These are phyloP conservation scores for Aspergillus glaucus DNA, from an alignment of 2,329 filamentous ascomycete genomes.

Conservation along the genomic window DNA sequence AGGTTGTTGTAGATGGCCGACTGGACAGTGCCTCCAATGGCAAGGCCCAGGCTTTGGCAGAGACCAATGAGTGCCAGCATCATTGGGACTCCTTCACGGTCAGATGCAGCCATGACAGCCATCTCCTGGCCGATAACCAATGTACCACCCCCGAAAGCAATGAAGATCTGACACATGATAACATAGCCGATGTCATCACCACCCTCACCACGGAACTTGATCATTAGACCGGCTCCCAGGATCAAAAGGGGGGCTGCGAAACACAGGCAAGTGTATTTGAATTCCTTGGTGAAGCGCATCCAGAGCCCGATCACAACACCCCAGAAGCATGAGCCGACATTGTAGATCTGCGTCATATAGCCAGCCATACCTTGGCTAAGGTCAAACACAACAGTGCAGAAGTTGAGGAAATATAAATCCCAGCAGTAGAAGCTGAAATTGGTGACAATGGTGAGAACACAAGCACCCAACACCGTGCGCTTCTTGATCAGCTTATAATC, in stretches of 20 bases:
- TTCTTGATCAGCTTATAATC: constrained; percentile 46
- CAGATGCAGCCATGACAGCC: constrained; percentile 51
- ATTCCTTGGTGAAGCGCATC: constrained; percentile 46
- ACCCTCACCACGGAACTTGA: constrained; percentile 48
- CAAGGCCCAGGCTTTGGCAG: constrained; percentile 28
- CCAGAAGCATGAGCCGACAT: constrained; percentile 50
- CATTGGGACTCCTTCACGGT: constrained; percentile 50
- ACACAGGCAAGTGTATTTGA: constrained; percentile 48
- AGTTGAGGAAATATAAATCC: constrained; percentile 50
- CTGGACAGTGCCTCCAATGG: constrained; percentile 26
- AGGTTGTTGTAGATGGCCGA: constrained; percentile 53
- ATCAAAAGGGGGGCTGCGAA: constrained; percentile 48
- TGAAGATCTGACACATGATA: constrained; percentile 52
- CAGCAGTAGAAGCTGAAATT: constrained; percentile 49
- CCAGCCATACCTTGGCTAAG: constrained; percentile 38
- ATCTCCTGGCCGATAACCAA: constrained; percentile 53
- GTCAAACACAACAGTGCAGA: constrained; percentile 49
- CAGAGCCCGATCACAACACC: constrained; percentile 43
- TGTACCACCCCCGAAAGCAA: constrained; percentile 49
- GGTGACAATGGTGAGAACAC: constrained; percentile 42
- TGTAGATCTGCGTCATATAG: constrained; percentile 48
- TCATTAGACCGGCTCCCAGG: constrained; percentile 50
- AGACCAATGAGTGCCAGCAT: constrained; percentile 32
- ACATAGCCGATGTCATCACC: constrained; percentile 44
- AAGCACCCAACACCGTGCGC: constrained; percentile 49